phyloP scores from a whole-genome alignment of 108 stramenopile genomes.

The Cyclostephanos tholiformis region DNA sequence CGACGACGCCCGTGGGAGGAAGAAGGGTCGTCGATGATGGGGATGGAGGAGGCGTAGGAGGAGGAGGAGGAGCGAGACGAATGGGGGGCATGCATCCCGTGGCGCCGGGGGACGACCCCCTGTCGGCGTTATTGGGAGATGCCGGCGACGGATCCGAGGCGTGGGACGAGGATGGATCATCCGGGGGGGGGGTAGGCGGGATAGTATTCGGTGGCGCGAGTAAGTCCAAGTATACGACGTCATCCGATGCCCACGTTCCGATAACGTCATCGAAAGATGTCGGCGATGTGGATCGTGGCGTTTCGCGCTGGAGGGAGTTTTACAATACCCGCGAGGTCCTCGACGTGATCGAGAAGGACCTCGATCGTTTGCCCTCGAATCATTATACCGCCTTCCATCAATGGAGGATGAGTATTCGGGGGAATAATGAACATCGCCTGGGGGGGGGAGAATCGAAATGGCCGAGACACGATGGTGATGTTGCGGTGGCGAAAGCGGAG shows the following conservation, averaged over 20 bases:
- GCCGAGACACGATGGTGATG: background rate
- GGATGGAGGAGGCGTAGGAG: too few species aligned
- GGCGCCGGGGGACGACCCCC: slow-evolving; percentile 44
- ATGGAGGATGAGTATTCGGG: slow-evolving; percentile 16
- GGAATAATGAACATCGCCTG: background rate
- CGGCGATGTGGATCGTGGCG: slow-evolving; percentile 8
- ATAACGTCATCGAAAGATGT: background rate
- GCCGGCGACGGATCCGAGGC: background rate
- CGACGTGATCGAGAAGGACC: slow-evolving; percentile 83
- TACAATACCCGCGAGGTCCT: slow-evolving; percentile 51
- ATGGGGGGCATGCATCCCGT: slow-evolving; percentile 28
- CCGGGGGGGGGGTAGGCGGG: too few species aligned
- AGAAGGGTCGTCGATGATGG: background rate
- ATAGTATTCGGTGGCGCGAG: background rate
- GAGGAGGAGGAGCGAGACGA: too few species aligned
- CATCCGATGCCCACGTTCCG: background rate
- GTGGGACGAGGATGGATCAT: too few species aligned
- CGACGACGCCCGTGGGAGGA: background rate
- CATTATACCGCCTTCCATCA: slow-evolving; percentile 40
- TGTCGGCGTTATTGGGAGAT: slow-evolving; percentile 43
- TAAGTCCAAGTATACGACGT: background rate
- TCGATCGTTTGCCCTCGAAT: slow-evolving; percentile 69
- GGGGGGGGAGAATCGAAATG: background rate
- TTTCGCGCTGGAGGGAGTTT: slow-evolving; percentile 44
- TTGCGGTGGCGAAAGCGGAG: background rate